Evolutionary conservation across 768 basidiomycete genomes (phyloP).

Genomic region (Trametopsis cervina): DNA sequence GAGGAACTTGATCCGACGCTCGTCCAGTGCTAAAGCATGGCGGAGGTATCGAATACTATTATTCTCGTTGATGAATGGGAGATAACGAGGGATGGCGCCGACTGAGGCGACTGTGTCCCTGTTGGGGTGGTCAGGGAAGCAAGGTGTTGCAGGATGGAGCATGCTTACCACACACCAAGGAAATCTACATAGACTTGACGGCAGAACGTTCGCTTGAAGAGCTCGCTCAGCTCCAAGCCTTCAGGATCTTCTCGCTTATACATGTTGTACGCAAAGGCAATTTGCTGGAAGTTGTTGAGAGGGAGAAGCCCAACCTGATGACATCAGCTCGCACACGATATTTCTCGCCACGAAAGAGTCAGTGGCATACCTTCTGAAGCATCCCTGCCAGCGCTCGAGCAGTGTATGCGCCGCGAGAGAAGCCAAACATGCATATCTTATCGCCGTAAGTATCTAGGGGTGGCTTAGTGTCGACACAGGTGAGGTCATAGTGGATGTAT

Average conservation of each 20-base stretch:
- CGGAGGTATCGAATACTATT: constrained; percentile 51
- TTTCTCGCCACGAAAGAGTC: not conserved
- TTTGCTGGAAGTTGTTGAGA: constrained; percentile 21
- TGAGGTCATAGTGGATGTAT: not conserved
- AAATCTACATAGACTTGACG: constrained; percentile 40
- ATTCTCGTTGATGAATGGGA: constrained; percentile 52
- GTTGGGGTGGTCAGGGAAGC: not conserved
- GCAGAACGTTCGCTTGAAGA: constrained; percentile 42
- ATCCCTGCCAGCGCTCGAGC: constrained; percentile 37
- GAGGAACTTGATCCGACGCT: constrained; percentile 48
- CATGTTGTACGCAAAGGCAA: constrained; percentile 27
- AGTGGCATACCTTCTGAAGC: constrained; percentile 21
- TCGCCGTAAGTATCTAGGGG: constrained; percentile 41
- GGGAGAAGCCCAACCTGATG: constrained; percentile 25
- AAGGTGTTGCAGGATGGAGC: not conserved
- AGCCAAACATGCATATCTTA: constrained; percentile 60
- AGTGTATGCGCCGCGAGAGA: constrained; percentile 62
- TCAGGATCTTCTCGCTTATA: constrained; percentile 15
- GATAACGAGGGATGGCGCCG: constrained; percentile 40
- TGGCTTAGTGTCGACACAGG: not conserved
- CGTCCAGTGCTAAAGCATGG: constrained; percentile 61
- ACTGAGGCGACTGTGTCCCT: constrained; percentile 70
- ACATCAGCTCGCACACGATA: not conserved
- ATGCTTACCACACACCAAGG: constrained; percentile 42
- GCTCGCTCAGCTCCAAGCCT: constrained; percentile 10